These are phyloP conservation scores for Lonicera japonica DNA, from an alignment of 129 eudicot species.

Conservation along the genomic window DNA sequence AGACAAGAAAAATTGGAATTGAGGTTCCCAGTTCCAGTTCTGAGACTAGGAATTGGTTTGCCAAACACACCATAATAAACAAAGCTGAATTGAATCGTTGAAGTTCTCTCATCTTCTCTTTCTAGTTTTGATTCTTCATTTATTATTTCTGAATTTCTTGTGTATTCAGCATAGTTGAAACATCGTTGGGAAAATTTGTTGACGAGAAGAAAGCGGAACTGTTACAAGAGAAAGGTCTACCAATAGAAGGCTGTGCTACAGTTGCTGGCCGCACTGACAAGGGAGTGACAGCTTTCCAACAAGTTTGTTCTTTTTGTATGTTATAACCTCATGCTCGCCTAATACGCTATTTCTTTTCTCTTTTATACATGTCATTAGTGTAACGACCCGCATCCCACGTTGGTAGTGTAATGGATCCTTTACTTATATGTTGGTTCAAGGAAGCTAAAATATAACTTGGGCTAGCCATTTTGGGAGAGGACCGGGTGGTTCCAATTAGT, in stretches of 20 bases:
- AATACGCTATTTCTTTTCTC: background rate
- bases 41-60: too few species aligned
- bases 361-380: too few species aligned
- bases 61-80: too few species aligned
- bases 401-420: too few species aligned
- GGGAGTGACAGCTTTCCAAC: constrained; percentile 85
- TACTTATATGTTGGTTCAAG: too few species aligned
- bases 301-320: constrained; percentile 97
- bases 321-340: constrained; percentile 8
- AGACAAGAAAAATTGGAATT: too few species aligned
- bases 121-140: background rate
- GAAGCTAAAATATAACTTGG: too few species aligned
- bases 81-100: background rate
- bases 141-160: background rate
- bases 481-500: too few species aligned
- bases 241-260: constrained; percentile 60
- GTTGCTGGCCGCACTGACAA: constrained; percentile 99
- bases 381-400: too few species aligned
- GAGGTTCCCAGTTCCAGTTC: too few species aligned
- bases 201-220: constrained; percentile 74
- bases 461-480: too few species aligned
- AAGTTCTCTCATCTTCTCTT: background rate
- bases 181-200: constrained; percentile 74
- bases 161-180: constrained; percentile 63
- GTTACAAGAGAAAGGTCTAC: constrained; percentile 70